Evolutionary conservation across 495 filamentous ascomycete genomes (phyloP).

Genomic region (Acidiella bohemica): DNA sequence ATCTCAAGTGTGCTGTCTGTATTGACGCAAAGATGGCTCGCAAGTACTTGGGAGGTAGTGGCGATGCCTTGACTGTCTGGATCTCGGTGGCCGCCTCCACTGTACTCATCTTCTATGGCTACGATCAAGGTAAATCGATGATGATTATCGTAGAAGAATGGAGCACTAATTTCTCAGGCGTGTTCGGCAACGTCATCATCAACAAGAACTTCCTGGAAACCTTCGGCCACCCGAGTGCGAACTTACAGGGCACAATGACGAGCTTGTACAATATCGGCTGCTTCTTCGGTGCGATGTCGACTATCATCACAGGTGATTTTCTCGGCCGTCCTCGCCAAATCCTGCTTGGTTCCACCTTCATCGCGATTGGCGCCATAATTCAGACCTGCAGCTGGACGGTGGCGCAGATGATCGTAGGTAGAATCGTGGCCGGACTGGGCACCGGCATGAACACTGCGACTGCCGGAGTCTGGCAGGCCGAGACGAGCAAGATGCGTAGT

Average conservation of each 20-base stretch:
- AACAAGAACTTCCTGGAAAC: constrained; percentile 15
- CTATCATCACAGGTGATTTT: constrained; percentile 10
- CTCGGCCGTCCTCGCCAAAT: constrained; percentile 17
- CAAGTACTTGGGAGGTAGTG: constrained; percentile 10
- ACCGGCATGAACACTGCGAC: constrained; percentile 13
- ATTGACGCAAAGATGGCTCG: too few relatives aligned
- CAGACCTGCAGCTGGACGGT: constrained; percentile 7
- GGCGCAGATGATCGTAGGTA: constrained; percentile 16
- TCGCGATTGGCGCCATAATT: constrained; percentile 13
- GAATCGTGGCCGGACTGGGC: constrained; percentile 17
- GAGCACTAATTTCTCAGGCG: constrained; percentile 9
- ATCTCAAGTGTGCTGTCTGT: too few relatives aligned
- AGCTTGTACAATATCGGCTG: constrained; percentile 32
- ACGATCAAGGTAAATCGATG: constrained; percentile 6
- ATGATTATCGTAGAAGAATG: not conserved
- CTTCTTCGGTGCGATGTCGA: constrained; percentile 5
- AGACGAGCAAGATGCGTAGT: constrained; percentile 4
- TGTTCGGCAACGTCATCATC: constrained; percentile 20
- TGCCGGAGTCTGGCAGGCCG: constrained; percentile 18
- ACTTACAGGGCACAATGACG: constrained; percentile 43
- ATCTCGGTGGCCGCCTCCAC: constrained; percentile 12
- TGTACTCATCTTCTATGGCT: constrained; percentile 10
- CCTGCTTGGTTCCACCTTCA: constrained; percentile 10
- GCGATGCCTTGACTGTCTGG: constrained; percentile 9
- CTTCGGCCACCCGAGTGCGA: constrained; percentile 20